Base-by-base conservation (phyloP, 352 stramenopile genomes). In the Hyphochytrium catenoides region DNA sequence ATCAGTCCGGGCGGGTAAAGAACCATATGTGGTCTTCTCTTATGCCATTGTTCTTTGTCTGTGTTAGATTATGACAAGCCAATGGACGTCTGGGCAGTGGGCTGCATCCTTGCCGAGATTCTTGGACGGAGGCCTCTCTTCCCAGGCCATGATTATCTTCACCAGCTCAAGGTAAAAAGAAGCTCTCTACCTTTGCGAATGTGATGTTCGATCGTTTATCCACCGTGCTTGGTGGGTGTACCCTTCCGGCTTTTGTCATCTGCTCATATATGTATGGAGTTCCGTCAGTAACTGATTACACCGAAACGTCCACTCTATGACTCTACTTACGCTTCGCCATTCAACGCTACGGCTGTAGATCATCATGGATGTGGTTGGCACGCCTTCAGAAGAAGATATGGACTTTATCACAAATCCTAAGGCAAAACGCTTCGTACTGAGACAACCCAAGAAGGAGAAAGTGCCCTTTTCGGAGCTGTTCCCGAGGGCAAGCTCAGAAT, bases 371-470 rank as follows among this genome's bases (percentile, higher is more conserved):
- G 69, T 83, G 29, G 64, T 83, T 19, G 69, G 69, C 2, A 78
- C 65, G 12, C 69, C 69, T 9, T 52, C 59, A 4, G 69, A 83
- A 36, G 61, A 76, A 33, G 60, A 60, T 19, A 46, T 83, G 24
- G 69, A 83, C 43, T 83, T 83, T 38, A 83, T 83, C 43, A 83
- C 69, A 11, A 83, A 83, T 44, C 69, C 69, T 5, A 84, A 84
- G 46, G 69, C 69, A 14, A 84, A 81, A 53, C 64, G 69, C 3
- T 84, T 84, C 31, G 82, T 84, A 36, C 39, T 84, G 39, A 62
- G 67, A 17, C 69, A 84, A 33, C 69, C 69, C 1, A 79, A 83
- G 53, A 84, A 84, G 25, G 66, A 66, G 1, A 72, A 71, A 44
- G 61, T 84, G 11, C 61, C 59, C 15, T 57, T 84, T 4, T 68